Base-by-base conservation (phyloP, 2,329 filamentous ascomycete genomes). In the Trichoderma koningiopsis region DNA sequence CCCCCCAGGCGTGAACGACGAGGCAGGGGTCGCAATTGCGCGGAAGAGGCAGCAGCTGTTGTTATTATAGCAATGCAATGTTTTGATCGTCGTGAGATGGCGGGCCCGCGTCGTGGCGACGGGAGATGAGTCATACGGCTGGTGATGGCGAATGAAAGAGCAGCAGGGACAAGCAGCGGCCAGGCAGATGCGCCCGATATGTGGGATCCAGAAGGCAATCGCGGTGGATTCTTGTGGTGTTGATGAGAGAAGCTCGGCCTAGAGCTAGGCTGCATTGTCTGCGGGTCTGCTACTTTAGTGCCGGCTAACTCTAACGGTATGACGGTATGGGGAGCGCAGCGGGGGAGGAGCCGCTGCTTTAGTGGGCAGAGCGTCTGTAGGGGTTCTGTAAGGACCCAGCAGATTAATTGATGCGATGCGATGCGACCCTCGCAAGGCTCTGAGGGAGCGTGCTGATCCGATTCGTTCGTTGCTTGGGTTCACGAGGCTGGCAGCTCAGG, bases 241-340 rank as follows among this genome's bases (percentile, higher is more conserved):
- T 35, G 63, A 58, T 59, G 63, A 59, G 58, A 49, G 57, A 35
- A 59, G 63, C 55, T 67, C 29, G 33, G 49, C 40, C 29, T 56
- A 22, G 29, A 35, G 53, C 63, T 67, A 59, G 53, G 55, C 55
- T 67, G 63, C 55, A 67, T 59, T 47, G 40, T 14, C 16, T 57
- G 63, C 63, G 63, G 63, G 63, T 67, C 63, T 27, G 63, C 55
- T 56, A 40, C 62, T 57, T 57, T 65, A 65, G 62, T 65, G 62
- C 62, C 37, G 47, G 22, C 58, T 61, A 43, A 14, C 24, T 61
- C 58, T 61, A 43, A 22, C 24, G 4, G 16, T 31, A 11, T 55
- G 52, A 22, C 24, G 4, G 16, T 31, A 11, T 55, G 52, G 53
- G 55, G 62, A 33, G 47, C 29, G 27, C 43, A 37, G 62, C 43